These are phyloP conservation scores for Cardamine chenopodiifolia DNA, from an alignment of 345 rosid species.

Conservation along the genomic window DNA sequence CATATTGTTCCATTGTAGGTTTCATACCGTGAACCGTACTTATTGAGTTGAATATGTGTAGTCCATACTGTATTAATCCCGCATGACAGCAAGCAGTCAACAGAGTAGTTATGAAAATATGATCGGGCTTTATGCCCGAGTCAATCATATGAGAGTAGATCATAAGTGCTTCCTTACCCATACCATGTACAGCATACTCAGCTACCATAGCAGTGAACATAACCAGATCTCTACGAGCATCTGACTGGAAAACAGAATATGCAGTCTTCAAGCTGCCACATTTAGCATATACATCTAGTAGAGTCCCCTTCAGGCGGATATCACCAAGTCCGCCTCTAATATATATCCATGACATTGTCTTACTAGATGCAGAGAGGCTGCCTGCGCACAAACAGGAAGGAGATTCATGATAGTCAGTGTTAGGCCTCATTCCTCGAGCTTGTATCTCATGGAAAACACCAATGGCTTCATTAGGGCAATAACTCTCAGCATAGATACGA, in stretches of 20 bases:
- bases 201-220: conserved; percentile 77
- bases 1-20: conserved; percentile 75
- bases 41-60: conserved; percentile 60
- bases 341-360: conserved; percentile 81
- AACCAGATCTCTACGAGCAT: conserved; percentile 63
- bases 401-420: conserved; percentile 73
- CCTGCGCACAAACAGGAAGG: conserved; percentile 68
- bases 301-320: conserved; percentile 60
- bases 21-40: conserved; percentile 54
- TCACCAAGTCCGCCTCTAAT: conserved; percentile 61
- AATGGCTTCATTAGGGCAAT: conserved; percentile 55
- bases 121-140: conserved; percentile 68
- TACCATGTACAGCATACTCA: conserved; percentile 85
- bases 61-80: conserved; percentile 74
- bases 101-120: conserved; percentile 67
- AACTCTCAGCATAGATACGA: conserved; percentile 63
- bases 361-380: conserved; percentile 61
- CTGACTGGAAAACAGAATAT: conserved; percentile 56
- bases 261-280: conserved; percentile 68
- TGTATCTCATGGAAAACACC: conserved; percentile 57
- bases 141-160: conserved; percentile 62
- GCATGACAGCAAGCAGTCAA: conserved; percentile 81
- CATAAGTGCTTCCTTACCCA: conserved; percentile 77
- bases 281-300: conserved; percentile 79
- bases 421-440: conserved; percentile 67